These are phyloP conservation scores for Pichia gijzeniarum DNA, from an alignment of 805 yeast species.

Conservation along the genomic window DNA sequence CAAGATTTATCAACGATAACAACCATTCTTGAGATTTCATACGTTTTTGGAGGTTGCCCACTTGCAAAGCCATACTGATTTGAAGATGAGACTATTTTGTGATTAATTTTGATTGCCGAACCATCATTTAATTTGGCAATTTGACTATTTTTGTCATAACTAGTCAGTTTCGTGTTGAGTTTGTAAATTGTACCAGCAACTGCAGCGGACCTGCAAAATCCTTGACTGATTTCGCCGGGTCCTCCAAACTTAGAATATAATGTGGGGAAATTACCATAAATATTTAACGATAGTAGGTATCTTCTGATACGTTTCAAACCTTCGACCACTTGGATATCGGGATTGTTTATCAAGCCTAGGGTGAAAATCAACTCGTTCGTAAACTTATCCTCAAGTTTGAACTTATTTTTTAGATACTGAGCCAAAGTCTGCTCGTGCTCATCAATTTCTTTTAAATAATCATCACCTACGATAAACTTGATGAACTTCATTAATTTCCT, in stretches of 20 bases:
- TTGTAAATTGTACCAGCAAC: conserved; percentile 96
- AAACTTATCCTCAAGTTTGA: conserved; percentile 68
- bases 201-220: conserved; percentile 95
- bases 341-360: conserved; percentile 68
- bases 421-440: conserved; percentile 50
- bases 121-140: conserved; percentile 74
- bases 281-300: conserved; percentile 77
- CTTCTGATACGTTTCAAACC: conserved; percentile 80
- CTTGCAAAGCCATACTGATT: conserved; percentile 41
- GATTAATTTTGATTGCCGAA: conserved; percentile 64
- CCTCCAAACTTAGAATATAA: conserved; percentile 91
- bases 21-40: conserved; percentile 65
- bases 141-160: conserved; percentile 60
- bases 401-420: conserved; percentile 56
- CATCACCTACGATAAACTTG: conserved; percentile 77
- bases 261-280: conserved; percentile 92
- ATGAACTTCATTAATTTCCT: conserved; percentile 86
- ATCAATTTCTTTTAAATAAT: conserved; percentile 30
- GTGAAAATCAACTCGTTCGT: conserved; percentile 79
- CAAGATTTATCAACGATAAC: conserved; percentile 84
- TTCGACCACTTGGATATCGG: conserved; percentile 56
- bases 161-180: conserved; percentile 57
- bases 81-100: conserved; percentile 73
- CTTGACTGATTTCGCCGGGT: conserved; percentile 93
- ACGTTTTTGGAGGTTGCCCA: conserved; percentile 17